Evolutionary conservation across 1,139 yeast species (phyloP).

Genomic region (Saccharomycopsis hybrid): DNA sequence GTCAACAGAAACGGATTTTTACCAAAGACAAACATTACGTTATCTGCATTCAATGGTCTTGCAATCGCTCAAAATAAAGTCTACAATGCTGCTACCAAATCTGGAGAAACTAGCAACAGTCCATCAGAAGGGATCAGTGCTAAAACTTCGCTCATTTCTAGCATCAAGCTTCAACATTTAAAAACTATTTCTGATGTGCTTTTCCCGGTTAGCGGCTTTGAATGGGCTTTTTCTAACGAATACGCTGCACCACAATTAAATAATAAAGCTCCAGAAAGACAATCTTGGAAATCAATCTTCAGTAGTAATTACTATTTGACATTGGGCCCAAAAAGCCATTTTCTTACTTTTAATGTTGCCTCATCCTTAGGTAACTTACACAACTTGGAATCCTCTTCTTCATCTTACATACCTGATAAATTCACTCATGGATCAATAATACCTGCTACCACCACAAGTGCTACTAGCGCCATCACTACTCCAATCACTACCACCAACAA

Average conservation of each 20-base stretch:
- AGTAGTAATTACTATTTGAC: slow-evolving; percentile 5
- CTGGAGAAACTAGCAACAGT: background rate
- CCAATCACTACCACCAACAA: background rate
- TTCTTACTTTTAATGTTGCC: slow-evolving; percentile 7
- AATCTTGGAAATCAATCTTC: slow-evolving; percentile 8
- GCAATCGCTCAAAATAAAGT: slow-evolving; percentile 7
- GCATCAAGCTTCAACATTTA: slow-evolving; percentile 1
- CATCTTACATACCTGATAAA: slow-evolving; percentile 2
- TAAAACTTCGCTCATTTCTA: slow-evolving; percentile 7
- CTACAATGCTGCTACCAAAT: too few species aligned
- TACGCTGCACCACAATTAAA: background rate
- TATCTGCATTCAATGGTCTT: slow-evolving; percentile 9
- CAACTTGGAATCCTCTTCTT: background rate
- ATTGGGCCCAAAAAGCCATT: slow-evolving; percentile 3
- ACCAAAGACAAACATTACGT: background rate
- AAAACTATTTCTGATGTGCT: background rate
- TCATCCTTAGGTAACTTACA: slow-evolving; percentile 4
- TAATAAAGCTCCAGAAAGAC: background rate
- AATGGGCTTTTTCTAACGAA: slow-evolving; percentile 3
- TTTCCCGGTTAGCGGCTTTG: slow-evolving; percentile 6
- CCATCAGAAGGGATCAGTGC: background rate
- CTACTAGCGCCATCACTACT: background rate
- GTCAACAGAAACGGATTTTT: background rate
- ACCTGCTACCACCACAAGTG: background rate
- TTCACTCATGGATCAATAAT: slow-evolving; percentile 2